Percentiles rank a stretch among this genome's conserved stretches.
phyloP scores from a whole-genome alignment of 1,284 basidiomycete species.

The Apiotrichum laibachii region DNA sequence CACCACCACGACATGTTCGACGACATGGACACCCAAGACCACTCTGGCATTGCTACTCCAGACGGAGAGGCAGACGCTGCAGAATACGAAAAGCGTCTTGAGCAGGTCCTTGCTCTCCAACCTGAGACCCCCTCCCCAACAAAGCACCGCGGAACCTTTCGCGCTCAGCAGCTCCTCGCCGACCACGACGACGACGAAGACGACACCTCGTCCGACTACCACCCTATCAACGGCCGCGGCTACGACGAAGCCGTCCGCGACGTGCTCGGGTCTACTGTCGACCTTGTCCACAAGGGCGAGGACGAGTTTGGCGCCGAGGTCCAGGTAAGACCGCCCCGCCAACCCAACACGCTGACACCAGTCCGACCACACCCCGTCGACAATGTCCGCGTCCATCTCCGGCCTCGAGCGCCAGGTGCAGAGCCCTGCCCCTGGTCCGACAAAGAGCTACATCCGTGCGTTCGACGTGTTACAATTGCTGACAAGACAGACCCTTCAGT shows the following conservation, averaged over 20 bases:
- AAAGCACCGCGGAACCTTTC: conserved; percentile 1
- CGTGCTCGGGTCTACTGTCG: conserved; percentile 18
- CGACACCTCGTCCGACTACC: conserved; percentile 31
- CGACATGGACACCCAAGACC: background rate
- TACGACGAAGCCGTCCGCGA: conserved; percentile 25
- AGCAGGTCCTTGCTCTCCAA: conserved; percentile 16
- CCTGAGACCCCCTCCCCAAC: conserved; percentile 15
- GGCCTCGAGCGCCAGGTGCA: conserved; percentile 6
- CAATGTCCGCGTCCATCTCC: conserved; percentile 33
- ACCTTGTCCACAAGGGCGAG: conserved; percentile 13
- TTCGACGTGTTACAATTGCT: conserved; percentile 39
- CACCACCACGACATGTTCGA: background rate
- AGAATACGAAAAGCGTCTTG: conserved; percentile 22
- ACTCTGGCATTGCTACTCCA: conserved; percentile 1
- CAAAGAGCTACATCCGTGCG: conserved; percentile 31
- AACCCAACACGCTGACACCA: background rate
- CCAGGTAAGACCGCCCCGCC: background rate
- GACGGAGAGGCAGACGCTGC: conserved; percentile 11
- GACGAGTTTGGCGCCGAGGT: conserved; percentile 36
- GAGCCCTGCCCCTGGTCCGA: conserved; percentile 17
- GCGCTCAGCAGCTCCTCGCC: background rate
- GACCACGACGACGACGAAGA: conserved; percentile 7
- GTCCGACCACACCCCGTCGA: conserved; percentile 55
- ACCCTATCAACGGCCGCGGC: conserved; percentile 12
- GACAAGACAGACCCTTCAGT: conserved; percentile 69